These are phyloP conservation scores for Candida sithepensis DNA, from an alignment of 805 yeast genomes.

Conservation along the genomic window DNA sequence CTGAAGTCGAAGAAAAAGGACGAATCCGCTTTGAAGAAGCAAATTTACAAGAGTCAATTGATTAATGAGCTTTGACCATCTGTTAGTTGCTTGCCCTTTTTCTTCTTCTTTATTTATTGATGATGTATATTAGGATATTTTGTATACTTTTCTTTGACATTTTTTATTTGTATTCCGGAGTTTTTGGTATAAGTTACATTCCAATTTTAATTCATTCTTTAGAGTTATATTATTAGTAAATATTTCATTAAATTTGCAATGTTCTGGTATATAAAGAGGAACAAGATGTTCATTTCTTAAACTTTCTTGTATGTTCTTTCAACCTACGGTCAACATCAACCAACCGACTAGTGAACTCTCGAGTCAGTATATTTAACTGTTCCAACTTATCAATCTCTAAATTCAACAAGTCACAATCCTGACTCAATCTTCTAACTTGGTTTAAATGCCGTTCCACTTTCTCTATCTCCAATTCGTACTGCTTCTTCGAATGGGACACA, in stretches of 20 bases:
- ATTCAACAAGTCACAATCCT: conserved; percentile 24
- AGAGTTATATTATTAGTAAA: background rate
- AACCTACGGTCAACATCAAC: conserved; percentile 18
- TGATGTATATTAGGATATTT: background rate
- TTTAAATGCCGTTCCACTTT: conserved; percentile 18
- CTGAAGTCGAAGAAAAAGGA: conserved; percentile 13
- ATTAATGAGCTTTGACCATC: no score
- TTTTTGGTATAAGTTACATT: background rate
- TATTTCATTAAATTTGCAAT: background rate
- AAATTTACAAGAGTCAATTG: conserved; percentile 3
- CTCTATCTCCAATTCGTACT: conserved; percentile 22
- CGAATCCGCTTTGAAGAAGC: conserved; percentile 16
- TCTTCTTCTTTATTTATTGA: background rate
- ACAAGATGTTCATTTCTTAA: conserved; percentile 3
- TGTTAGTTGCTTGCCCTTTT: background rate
- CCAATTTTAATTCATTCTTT: background rate
- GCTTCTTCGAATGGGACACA: conserved; percentile 21
- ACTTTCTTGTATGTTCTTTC: conserved; percentile 14
- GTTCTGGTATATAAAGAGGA: background rate
- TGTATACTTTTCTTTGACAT: background rate
- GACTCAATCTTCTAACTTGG: conserved; percentile 15
- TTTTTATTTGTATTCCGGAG: background rate
- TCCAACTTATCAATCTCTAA: conserved; percentile 32
- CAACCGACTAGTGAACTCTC: conserved; percentile 28
- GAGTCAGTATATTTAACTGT: conserved; percentile 29